A percentile compares a stretch with the other conserved stretches of the same genome.
Evolutionary conservation across 169 alveolate genomes (phyloP).

Genomic region (Ichthyophthirius multifiliis): DNA sequence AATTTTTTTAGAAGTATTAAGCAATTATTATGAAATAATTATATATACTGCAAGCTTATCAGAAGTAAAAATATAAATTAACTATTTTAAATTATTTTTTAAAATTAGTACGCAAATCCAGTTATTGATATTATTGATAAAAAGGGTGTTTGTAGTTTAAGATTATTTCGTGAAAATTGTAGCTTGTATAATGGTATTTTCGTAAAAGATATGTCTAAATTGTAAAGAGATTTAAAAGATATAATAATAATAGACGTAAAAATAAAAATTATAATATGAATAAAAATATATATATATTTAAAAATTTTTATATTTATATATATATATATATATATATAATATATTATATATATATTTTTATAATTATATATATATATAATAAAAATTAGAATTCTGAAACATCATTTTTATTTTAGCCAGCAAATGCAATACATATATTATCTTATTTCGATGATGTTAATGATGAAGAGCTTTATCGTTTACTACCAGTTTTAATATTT

Average conservation of each 20-base stretch:
- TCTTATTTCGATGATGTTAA: conserved; percentile 87
- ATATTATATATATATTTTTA: neutral
- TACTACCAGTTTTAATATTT: conserved; percentile 64
- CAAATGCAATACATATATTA: conserved; percentile 90
- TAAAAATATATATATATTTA: too few species aligned
- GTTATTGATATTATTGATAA: conserved; percentile 57
- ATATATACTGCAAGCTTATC: conserved; percentile 77
- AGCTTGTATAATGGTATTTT: conserved; percentile 60
- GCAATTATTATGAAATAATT: conserved; percentile 63
- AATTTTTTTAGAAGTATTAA: conserved; percentile 53
- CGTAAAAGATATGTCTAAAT: conserved; percentile 83
- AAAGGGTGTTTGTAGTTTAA: conserved; percentile 10
- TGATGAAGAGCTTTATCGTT: conserved; percentile 75
- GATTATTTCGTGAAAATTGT: conserved; percentile 68
- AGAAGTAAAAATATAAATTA: neutral
- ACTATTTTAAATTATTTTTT: neutral
- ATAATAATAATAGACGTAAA: conserved; percentile 86
- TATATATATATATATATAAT: neutral
- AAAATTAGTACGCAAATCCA: conserved; percentile 73
- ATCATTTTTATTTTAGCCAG: conserved; percentile 88
- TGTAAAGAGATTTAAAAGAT: conserved; percentile 87
- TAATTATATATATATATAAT: neutral
- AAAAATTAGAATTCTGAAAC: conserved; percentile 79
- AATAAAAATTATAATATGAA: too few species aligned
- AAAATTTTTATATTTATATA: too few species aligned